These are phyloP conservation scores for Hansenula anomala DNA, from an alignment of 1,139 yeast genomes.

Conservation along the genomic window DNA sequence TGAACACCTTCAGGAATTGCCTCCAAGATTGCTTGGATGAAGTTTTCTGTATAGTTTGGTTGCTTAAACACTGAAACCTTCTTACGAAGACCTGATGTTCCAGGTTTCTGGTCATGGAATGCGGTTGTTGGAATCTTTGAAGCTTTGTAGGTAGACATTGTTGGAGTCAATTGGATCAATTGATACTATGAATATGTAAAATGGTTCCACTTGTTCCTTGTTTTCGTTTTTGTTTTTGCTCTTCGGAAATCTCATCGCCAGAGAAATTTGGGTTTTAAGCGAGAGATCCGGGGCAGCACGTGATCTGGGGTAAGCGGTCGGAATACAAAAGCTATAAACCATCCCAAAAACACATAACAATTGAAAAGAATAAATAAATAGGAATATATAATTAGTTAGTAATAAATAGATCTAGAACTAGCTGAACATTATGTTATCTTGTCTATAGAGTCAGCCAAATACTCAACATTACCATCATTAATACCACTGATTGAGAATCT, in stretches of 20 bases:
- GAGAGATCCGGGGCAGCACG: no score
- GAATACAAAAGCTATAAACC: no score
- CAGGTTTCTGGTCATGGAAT: conserved; percentile 91
- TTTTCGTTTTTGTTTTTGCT: no score
- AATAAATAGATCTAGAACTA: no score
- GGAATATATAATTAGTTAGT: no score
- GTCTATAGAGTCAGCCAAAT: conserved; percentile 74
- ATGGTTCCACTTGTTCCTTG: no score
- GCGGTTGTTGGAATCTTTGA: conserved; percentile 50
- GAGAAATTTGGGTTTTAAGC: no score
- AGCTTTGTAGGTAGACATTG: background rate
- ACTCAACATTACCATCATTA: conserved; percentile 73
- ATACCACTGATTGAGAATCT: conserved; percentile 91
- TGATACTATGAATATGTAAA: no score
- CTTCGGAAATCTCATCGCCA: no score
- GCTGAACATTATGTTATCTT: conserved; percentile 39
- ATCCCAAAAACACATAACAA: no score
- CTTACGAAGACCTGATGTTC: conserved; percentile 94
- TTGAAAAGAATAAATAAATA: no score
- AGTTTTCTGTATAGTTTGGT: conserved; percentile 85
- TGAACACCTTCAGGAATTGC: conserved; percentile 87
- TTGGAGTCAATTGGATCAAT: conserved; percentile 3
- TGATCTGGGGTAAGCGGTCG: no score
- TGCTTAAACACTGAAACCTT: conserved; percentile 82
- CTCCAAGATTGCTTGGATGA: conserved; percentile 78